Evolutionary conservation across 2,329 filamentous ascomycete species (phyloP), one percentile per base, ranked within the genome.

Genomic region (Aspergillus texensis): DNA sequence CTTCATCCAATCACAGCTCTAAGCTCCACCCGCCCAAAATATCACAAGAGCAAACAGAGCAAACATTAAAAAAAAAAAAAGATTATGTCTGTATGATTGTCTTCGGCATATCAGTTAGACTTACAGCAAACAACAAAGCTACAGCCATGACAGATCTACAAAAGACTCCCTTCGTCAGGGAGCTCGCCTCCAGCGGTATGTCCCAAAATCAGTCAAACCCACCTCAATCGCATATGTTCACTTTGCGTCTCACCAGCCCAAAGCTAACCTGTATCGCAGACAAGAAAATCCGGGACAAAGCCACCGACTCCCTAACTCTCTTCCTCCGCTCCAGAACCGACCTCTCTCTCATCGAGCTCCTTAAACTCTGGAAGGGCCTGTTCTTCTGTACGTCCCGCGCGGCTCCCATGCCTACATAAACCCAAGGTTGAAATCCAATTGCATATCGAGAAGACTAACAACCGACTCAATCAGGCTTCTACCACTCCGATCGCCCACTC

Each of bases 351-450:
- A 78, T 91, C 68, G 93, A 97, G 68, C 83, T 92, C 57, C 83
- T 94, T 65, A 97, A 97, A 82, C 86, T 98, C 68, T 97, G 93
- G 93, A 96, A 96, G 76, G 94, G 93, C 6, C 86, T 98, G 24
- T 97, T 95, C 83, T 97, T 93, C 84, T 88, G 86, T 86, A 81
- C 60, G 81, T 68, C 24, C 5, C 14, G 39, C n/a, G 24, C 41
- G 48, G 52, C 21, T 26, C 41, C 58, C 30, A 4, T n/a, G 39
- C 39, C 39, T 41, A 41, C 39, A n/a, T 41, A 19, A 8, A n/a
- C 34, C 34, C 34, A 5, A 41, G 2, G 36, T 41, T 19, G 16
- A 41, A 41, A 41, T 41, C 6, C 16, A 41, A 41, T 41, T n/a
- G 19, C 19, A 41, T n/a, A 41, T 41, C 19, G 39, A 41, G 39